Evolutionary conservation across 2,329 filamentous ascomycete genomes (phyloP).

Genomic region (Aspergillus terreus): DNA sequence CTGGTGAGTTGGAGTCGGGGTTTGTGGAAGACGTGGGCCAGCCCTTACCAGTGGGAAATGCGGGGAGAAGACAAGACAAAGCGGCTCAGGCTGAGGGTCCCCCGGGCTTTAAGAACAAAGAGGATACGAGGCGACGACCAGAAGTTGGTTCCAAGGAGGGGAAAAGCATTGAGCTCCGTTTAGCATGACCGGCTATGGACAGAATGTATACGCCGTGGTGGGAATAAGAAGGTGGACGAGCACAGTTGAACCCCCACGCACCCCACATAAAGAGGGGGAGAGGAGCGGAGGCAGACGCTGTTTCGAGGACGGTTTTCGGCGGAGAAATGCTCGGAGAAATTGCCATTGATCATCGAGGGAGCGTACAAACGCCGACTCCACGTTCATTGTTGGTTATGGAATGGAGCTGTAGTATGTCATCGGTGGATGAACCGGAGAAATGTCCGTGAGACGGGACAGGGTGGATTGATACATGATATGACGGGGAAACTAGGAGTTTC

Average conservation of each 20-base stretch:
- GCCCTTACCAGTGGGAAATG: not conserved
- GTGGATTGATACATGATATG: not conserved
- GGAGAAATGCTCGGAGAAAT: not conserved
- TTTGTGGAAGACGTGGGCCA: not conserved
- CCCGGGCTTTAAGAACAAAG: not conserved
- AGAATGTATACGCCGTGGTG: not conserved
- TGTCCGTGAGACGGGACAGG: not conserved
- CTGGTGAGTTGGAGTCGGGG: not conserved
- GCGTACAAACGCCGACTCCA: not conserved
- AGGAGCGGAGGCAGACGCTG: not conserved
- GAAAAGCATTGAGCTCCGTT: slow-evolving; percentile 1
- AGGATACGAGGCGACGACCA: slow-evolving; percentile 2
- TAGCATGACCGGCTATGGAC: not conserved
- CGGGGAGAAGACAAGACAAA: not conserved
- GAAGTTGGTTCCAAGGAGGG: slow-evolving; percentile 3
- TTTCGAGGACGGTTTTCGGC: not conserved
- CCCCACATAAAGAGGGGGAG: slow-evolving; percentile 11
- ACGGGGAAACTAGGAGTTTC: not conserved
- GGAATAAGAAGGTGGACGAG: not conserved
- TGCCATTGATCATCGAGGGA: not conserved
- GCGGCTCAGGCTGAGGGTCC: not conserved
- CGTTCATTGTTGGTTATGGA: not conserved
- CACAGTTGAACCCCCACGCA: slow-evolving; percentile 7
- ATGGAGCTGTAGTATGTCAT: not conserved
- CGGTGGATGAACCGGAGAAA: too few relatives aligned